Base-by-base conservation (phyloP, 2,329 filamentous ascomycete species). In the Penicillium janthinellum region DNA sequence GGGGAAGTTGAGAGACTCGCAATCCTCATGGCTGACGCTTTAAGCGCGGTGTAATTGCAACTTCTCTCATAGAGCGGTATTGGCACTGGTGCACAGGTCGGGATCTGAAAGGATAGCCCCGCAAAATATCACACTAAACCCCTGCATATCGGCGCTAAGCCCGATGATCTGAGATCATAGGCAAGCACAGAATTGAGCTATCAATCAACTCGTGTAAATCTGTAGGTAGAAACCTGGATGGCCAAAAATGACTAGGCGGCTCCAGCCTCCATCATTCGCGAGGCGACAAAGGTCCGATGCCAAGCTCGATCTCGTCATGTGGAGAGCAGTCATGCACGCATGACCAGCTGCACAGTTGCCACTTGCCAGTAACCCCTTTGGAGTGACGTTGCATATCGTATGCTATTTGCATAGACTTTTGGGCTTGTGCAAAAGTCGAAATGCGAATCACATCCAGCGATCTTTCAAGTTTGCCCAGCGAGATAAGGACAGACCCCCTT, bases 11-110 rank as follows among this genome's bases (percentile, higher is more conserved):
- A 31, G 41, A 41, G 28, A 31, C 28, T 47, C 14, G 15, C n/a
- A n/a, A 35, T 20, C 22, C n/a, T 28, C 15, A 35, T 50, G 37
- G 38, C 45, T 56, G 54, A 45, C 54, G 56, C 48, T 48, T 14
- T 34, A 57, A 34, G 56, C 48, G 47, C 48, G 20, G 20, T 15
- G 10, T 51, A 28, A 35, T 50, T 38, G 14, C 2, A 22, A 20
- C 2, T 17, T 15, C 20, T 47, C 39, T 31, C 53, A 15, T 2
- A 47, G 41, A 25, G 14, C 3, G 20, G 25, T 14, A 14, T 47
- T 47, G 14, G 25, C 25, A 4, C 38, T 25, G 42, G 17, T 10
- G 42, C 53, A 55, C 42, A 17, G 53, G 53, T 14, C 53, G 14
- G 8, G 17, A 51, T 34, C 31, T 8, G 20, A 34, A 22, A 34